These are phyloP conservation scores for Eucalyptus camaldulensis DNA, from an alignment of 345 rosid genomes.

Conservation along the genomic window DNA sequence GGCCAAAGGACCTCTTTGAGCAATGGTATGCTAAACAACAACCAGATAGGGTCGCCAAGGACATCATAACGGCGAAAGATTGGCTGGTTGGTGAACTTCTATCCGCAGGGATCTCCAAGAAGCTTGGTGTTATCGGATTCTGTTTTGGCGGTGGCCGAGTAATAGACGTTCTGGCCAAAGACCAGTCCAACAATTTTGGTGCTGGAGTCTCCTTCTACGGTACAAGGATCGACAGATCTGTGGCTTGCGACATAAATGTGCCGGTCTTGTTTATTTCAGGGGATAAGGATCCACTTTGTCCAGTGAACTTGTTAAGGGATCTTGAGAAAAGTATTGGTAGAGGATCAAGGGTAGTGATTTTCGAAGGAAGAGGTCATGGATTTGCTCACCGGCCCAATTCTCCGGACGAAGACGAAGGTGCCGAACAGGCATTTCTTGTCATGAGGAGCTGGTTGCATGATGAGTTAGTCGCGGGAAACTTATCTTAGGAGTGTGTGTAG, in stretches of 20 bases:
- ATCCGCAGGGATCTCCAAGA: constrained; percentile 76
- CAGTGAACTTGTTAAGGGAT: constrained; percentile 23
- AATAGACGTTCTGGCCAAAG: constrained; percentile 47
- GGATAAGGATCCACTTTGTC: constrained; percentile 61
- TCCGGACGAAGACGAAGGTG: constrained; percentile 67
- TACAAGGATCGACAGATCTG: constrained; percentile 46
- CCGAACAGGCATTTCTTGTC: constrained; percentile 53
- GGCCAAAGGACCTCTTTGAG: constrained; percentile 26
- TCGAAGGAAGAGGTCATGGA: constrained; percentile 65
- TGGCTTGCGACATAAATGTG: constrained; percentile 32
- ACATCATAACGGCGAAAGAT: constrained; percentile 31
- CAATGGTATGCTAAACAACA: constrained; percentile 52
- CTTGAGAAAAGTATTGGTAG: constrained; percentile 31
- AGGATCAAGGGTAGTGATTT: constrained; percentile 42
- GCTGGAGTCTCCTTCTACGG: constrained; percentile 77
- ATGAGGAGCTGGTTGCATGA: constrained; percentile 70
- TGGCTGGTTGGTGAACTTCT: constrained; percentile 75
- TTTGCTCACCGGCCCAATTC: constrained; percentile 69
- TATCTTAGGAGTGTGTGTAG: background rate
- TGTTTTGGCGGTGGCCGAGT: constrained; percentile 84
- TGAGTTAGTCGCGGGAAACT: constrained; percentile 12
- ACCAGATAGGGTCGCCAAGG: constrained; percentile 31
- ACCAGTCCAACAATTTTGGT: constrained; percentile 36
- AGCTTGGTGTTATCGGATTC: constrained; percentile 71
- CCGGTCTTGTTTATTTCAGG: constrained; percentile 76